phyloP scores from a whole-genome alignment of 805 yeast genomes.

The Metschnikowia picachoensis region DNA sequence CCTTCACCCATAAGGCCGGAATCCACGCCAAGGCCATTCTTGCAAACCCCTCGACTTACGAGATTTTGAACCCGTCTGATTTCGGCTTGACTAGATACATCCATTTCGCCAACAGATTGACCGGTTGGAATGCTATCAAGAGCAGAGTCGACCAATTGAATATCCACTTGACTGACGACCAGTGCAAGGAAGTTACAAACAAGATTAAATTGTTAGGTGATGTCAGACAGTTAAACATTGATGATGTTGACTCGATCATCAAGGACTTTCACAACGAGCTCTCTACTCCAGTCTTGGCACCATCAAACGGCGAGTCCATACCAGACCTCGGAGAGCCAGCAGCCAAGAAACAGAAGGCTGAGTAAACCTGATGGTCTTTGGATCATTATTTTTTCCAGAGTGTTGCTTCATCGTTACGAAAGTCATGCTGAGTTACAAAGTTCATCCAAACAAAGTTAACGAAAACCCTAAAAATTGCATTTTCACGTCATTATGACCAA shows the following conservation, averaged over 20 bases:
- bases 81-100: conserved; percentile 60
- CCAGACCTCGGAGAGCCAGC: conserved; percentile 30
- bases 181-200: conserved; percentile 51
- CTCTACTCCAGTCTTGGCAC: conserved; percentile 28
- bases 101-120: conserved; percentile 57
- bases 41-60: conserved; percentile 62
- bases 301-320: conserved; percentile 18
- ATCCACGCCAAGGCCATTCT: conserved; percentile 60
- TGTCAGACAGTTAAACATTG: conserved; percentile 55
- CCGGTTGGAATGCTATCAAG: conserved; percentile 64
- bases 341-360: conserved; percentile 37
- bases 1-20: conserved; percentile 63
- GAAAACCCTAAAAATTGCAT: conserved; percentile 6
- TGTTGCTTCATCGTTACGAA: conserved; percentile 7
- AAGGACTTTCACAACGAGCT: conserved; percentile 49
- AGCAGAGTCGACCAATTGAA: conserved; percentile 59
- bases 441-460: conserved; percentile 7
- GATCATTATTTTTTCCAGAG: conserved; percentile 5
- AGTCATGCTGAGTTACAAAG: conserved; percentile 9
- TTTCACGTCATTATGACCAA: conserved; percentile 6
- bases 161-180: conserved; percentile 52
- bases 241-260: conserved; percentile 58
- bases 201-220: conserved; percentile 58
- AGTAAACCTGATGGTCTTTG: conserved; percentile 12
- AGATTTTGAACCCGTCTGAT: conserved; percentile 54